Evolutionary conservation across 495 filamentous ascomycete genomes (phyloP).

Genomic region (Penicillium silybi): DNA sequence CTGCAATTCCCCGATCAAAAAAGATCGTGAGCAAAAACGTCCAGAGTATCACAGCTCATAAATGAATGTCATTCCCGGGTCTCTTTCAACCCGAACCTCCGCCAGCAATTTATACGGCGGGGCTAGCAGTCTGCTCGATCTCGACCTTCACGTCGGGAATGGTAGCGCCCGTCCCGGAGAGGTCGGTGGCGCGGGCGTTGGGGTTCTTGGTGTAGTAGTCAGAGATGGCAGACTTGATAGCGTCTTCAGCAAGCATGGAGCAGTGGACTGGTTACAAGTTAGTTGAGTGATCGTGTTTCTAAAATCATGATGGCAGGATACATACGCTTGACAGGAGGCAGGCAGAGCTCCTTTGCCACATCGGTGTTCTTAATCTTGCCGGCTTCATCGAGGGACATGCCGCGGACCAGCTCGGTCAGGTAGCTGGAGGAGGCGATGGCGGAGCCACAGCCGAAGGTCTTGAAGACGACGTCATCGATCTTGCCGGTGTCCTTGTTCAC

Average conservation of each 20-base stretch:
- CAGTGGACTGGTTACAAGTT: conserved; percentile 67
- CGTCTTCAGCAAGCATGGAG: conserved; percentile 98
- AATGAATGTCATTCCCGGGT: conserved; percentile 9
- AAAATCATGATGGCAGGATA: conserved; percentile 14
- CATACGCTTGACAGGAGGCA: conserved; percentile 89
- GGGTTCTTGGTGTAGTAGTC: conserved; percentile 97
- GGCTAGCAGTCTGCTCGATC: conserved; percentile 30
- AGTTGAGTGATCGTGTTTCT: conserved; percentile 4
- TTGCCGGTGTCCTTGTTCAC: conserved; percentile 86
- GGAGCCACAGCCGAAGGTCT: conserved; percentile 97
- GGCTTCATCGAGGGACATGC: conserved; percentile 95
- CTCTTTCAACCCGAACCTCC: background rate
- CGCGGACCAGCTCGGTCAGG: conserved; percentile 85
- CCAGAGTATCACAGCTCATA: background rate
- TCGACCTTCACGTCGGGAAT: conserved; percentile 53
- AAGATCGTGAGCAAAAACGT: conserved; percentile 4
- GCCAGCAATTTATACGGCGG: conserved; percentile 22
- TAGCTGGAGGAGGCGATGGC: conserved; percentile 92
- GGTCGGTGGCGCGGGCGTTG: conserved; percentile 63
- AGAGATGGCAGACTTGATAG: conserved; percentile 97
- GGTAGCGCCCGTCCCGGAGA: conserved; percentile 64
- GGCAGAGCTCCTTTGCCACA: conserved; percentile 96
- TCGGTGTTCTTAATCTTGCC: conserved; percentile 90
- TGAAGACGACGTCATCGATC: conserved; percentile 94
- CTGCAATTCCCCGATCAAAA: conserved; percentile 20